Evolutionary conservation across 176 grass and related monocot genomes (phyloP).

Genomic region (Rhynchospora breviuscula): DNA sequence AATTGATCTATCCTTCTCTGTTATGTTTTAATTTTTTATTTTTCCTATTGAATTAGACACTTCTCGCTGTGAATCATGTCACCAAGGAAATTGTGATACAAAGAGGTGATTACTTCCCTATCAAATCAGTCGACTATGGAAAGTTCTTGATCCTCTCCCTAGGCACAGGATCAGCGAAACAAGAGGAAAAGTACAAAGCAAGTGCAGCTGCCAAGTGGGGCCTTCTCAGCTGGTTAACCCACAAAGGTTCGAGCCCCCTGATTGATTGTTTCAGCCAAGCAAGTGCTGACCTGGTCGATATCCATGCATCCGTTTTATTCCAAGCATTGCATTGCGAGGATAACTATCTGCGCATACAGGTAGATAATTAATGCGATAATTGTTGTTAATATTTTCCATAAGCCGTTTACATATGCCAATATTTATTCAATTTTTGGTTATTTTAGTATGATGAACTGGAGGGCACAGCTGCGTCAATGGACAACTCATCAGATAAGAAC

Average conservation of each 20-base stretch:
- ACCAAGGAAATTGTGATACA: constrained; percentile 42
- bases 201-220: constrained; percentile 30
- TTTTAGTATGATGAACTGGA: constrained; percentile 22
- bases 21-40: neutral
- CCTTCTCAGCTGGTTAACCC: constrained; percentile 49
- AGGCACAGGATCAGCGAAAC: constrained; percentile 36
- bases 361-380: neutral
- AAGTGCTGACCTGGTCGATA: constrained; percentile 60
- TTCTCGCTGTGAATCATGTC: constrained; percentile 47
- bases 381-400: no score
- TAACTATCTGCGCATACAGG: constrained; percentile 53
- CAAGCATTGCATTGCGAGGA: constrained; percentile 29
- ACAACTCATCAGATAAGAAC: constrained; percentile 3
- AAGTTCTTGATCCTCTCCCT: constrained; percentile 53
- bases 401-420: no score
- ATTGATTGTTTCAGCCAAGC: constrained; percentile 60
- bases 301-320: constrained; percentile 50
- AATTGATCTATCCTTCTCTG: neutral
- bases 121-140: constrained; percentile 30
- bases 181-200: constrained; percentile 33
- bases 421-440: neutral
- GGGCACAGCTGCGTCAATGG: constrained; percentile 30
- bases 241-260: constrained; percentile 36
- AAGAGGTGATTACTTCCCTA: constrained; percentile 26
- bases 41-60: constrained; percentile 18